Base-by-base conservation (phyloP, 1,139 yeast species). In the Wickerhamiella infanticola region DNA sequence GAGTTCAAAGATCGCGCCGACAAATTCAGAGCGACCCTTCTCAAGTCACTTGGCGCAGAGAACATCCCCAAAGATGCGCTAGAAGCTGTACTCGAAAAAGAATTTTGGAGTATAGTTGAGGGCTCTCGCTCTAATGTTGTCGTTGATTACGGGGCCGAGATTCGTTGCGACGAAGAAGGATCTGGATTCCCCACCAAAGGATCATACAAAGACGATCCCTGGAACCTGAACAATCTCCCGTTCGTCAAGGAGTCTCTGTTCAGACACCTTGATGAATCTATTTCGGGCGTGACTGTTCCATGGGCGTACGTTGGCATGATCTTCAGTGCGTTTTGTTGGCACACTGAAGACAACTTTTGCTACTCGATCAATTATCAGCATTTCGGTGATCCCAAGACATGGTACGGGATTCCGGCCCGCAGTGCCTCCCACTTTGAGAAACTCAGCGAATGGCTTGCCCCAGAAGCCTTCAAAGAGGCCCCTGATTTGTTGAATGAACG, bases 401-500 rank as follows among this genome's bases (percentile, higher is more conserved):
- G 94, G 94, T 83, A 80, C 55, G 76, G 85, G 40, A 73, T 86
- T 23, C 80, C 90, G 0, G 85, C 82, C n/a, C 67, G 67, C 51
- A 77, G 77, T 47, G 75, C 79, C 44, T 74, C 66, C 6, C 72
- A 72, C 50, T 83, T 79, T 58, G 94, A 85, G 57, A 52, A 55
- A 0, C 62, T 78, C 3, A 51, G 74, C 42, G 52, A 58, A 24
- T 51, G 55, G 3, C 57, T 62, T 13, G 84, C 90, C 0, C 97
- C 97, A 0, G 96, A 85, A 58, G 69, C 84, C 48, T 84, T 88
- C 59, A 73, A 75, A 43, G 76, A 80, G 55, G 96, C 88, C 56
- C 95, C 95, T 0, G 95, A 86, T 63, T 69, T 88, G 51, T 65
- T 88, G 46, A 95, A 84, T 62, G 96, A 88, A 59, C 66, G 90